phyloP scores from a whole-genome alignment of 805 yeast species.

The Komagataella populi region DNA sequence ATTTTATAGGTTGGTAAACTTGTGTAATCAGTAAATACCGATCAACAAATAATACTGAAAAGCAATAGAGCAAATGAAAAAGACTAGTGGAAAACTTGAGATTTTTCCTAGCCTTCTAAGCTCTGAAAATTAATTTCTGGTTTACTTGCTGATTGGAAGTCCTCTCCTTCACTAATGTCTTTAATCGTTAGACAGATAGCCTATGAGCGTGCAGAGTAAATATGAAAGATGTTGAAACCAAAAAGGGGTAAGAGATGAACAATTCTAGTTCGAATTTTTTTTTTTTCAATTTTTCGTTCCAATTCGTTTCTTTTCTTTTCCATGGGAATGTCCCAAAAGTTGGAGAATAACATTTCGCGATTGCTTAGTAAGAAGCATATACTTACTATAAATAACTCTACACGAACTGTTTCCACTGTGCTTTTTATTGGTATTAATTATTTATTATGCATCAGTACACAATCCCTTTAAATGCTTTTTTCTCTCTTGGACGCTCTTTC shows the following conservation, averaged over 20 bases:
- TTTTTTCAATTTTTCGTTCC: not conserved
- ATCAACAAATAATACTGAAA: not conserved
- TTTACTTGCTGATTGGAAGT: not conserved
- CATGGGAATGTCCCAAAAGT: not conserved
- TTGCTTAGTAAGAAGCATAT: not conserved
- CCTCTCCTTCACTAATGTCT: not conserved
- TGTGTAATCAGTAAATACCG: not conserved
- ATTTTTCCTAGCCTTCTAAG: not conserved
- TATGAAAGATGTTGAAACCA: not conserved
- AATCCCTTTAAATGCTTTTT: not conserved
- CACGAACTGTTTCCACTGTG: no score
- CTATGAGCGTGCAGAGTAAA: not conserved
- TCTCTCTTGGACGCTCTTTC: not conserved
- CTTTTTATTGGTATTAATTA: not conserved
- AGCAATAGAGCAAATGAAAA: not conserved
- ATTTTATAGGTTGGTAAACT: not conserved
- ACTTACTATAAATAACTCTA: not conserved
- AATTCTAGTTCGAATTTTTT: not conserved
- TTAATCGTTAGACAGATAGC: not conserved
- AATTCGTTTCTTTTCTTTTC: not conserved
- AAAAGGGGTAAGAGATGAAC: not conserved
- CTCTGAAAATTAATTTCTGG: not conserved
- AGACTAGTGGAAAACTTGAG: not conserved
- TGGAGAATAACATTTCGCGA: not conserved
- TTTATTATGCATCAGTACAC: not conserved